Evolutionary conservation across 768 basidiomycete species (phyloP), one percentile per base, ranked within the genome.

Genomic region (Pisolithus sp.): DNA sequence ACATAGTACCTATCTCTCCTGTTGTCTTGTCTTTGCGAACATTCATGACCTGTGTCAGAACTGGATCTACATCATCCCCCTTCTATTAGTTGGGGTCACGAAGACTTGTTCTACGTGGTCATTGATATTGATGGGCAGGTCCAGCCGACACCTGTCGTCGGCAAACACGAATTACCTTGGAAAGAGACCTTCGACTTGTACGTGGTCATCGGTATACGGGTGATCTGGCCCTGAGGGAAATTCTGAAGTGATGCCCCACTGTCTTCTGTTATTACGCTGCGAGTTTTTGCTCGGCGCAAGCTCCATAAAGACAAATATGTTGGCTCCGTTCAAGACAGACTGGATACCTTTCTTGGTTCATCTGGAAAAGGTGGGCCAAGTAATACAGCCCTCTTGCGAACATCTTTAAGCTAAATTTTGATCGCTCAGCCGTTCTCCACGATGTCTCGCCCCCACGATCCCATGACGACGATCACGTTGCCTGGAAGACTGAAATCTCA

Each of bases 291-390:
- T 21, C 12, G 45, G 46, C 53, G 50, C 28, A 18, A 5, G 15
- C 7, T 41, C n/a, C 53, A 54, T 47, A 30, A 28, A 39, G 51
- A 54, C 20, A 23, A n/a, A 8, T 44, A 52, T 43, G 38, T 54
- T 9, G 53, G 53, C 23, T 53, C 46, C n/a, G 20, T 54, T 31
- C 23, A 41, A 21, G 53, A 34, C 18, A 9, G 12, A 5, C 20
- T 52, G 39, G 39, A 36, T 31, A 12, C 44, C 28, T 24, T 45
- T 20, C 43, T 45, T 45, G n/a, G 24, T n/a, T 17, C 23, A 13
- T n/a, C 26, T 15, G 23, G 8, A 18, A 45, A 45, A 45, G 24
- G 43, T 28, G 28, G 7, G 43, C 5, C 13, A 8, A 13, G 43
- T 23, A 8, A 8, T 45, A 12, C 28, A 17, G 6, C 15, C 26